phyloP scores from a whole-genome alignment of 2,329 filamentous ascomycete genomes.

The Cladobotryum mycophilum region DNA sequence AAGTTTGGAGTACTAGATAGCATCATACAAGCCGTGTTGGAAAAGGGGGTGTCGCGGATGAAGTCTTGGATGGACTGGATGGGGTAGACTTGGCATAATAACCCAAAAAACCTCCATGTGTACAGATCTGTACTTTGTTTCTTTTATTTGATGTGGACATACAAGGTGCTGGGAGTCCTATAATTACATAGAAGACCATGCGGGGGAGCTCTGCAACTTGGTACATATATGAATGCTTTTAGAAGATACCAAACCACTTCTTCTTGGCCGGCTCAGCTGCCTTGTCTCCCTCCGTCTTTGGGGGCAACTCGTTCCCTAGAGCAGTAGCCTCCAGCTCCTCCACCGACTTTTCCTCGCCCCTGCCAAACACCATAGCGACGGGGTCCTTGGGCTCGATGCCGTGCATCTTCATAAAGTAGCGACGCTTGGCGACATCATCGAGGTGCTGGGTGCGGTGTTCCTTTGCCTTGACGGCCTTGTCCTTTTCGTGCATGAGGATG shows the following conservation, averaged over 20 bases:
- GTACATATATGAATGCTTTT: constrained; percentile 14
- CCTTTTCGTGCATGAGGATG: constrained; percentile 67
- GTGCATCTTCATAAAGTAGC: constrained; percentile 79
- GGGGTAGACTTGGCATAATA: constrained; percentile 64
- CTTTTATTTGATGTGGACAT: neutral
- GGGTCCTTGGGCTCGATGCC: constrained; percentile 62
- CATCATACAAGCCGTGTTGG: constrained; percentile 71
- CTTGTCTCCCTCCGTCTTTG: constrained; percentile 21
- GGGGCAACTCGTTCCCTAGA: constrained; percentile 30
- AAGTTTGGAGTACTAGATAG: constrained; percentile 65
- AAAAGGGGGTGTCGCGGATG: constrained; percentile 74
- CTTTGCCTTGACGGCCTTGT: constrained; percentile 60
- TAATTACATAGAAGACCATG: constrained; percentile 4
- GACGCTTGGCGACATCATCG: constrained; percentile 83
- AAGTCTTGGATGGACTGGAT: constrained; percentile 77
- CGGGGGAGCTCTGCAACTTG: neutral
- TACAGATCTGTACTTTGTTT: neutral
- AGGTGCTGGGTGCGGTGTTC: constrained; percentile 67
- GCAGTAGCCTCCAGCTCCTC: constrained; percentile 31
- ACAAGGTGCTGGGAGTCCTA: neutral
- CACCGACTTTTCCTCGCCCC: constrained; percentile 29
- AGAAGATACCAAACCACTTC: constrained; percentile 84
- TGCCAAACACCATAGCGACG: constrained; percentile 41
- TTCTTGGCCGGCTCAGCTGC: constrained; percentile 40
- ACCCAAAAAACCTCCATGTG: neutral